These are phyloP conservation scores for Fusarium sp. DNA, from an alignment of 2,329 filamentous ascomycete species.

Conservation along the genomic window DNA sequence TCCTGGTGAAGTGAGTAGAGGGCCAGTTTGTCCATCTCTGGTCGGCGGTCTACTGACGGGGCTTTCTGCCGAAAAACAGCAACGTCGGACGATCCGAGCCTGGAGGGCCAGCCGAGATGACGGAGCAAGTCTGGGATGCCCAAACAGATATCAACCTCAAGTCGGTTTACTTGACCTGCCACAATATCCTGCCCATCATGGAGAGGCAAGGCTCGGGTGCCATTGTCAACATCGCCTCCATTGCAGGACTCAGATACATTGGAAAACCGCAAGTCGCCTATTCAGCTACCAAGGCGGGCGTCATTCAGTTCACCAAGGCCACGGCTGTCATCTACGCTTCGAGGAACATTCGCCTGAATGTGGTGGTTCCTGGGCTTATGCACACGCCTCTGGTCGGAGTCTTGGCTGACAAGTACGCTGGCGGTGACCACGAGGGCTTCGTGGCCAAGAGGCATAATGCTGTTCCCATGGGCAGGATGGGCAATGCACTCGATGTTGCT, in stretches of 20 bases:
- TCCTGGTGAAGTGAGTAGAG: too few species aligned
- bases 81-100: background rate
- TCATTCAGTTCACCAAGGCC: background rate
- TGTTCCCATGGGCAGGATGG: conserved; percentile 48
- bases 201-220: background rate
- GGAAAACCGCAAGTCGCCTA: background rate
- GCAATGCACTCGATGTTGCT: background rate
- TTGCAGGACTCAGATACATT: background rate
- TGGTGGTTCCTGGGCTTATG: background rate
- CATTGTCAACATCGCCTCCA: background rate
- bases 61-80: too few species aligned
- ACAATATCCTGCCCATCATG: background rate
- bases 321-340: background rate
- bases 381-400: background rate
- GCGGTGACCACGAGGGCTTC: background rate
- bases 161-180: background rate
- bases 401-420: background rate
- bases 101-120: background rate
- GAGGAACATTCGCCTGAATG: background rate
- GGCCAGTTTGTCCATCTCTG: too few species aligned
- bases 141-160: background rate
- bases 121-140: background rate
- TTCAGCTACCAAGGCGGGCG: background rate
- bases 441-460: background rate
- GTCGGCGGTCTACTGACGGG: too few species aligned